phyloP scores from a whole-genome alignment of 148 eudicot species.

The Dysphania ambrosioides region DNA sequence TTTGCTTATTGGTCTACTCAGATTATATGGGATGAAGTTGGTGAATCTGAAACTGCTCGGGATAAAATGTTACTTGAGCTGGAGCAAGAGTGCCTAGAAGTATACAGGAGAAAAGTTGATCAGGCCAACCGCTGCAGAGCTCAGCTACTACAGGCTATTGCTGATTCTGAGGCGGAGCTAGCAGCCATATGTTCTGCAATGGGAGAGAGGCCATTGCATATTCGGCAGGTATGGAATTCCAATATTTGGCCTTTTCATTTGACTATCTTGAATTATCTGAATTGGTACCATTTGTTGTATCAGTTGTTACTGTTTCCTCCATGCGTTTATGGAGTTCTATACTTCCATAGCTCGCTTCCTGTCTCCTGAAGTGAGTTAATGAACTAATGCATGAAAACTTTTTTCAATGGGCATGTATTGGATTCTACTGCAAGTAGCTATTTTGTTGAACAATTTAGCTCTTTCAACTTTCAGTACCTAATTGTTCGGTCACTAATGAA shows the following conservation, averaged over 20 bases:
- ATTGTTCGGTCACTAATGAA: background rate
- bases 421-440: background rate
- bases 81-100: slow-evolving; percentile 60
- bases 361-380: background rate
- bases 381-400: background rate
- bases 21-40: slow-evolving; percentile 71
- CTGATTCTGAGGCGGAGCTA: slow-evolving; percentile 63
- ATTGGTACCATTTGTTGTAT: background rate
- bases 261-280: background rate
- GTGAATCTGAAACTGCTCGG: slow-evolving; percentile 47
- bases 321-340: background rate
- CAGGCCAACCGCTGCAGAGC: slow-evolving; percentile 58
- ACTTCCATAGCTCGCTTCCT: background rate
- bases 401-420: background rate
- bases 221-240: slow-evolving; percentile 39
- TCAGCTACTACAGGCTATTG: slow-evolving; percentile 56
- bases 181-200: slow-evolving; percentile 53
- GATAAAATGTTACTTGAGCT: slow-evolving; percentile 58
- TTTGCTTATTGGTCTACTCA: slow-evolving; percentile 15
- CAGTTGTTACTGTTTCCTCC: background rate
- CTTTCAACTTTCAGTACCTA: background rate
- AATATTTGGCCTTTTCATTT: background rate
- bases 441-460: background rate
- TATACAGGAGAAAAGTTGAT: slow-evolving; percentile 60
- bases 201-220: slow-evolving; percentile 55